Conservation (phyloP, 1,139 yeast species). For the Pichia sp. region DNA sequence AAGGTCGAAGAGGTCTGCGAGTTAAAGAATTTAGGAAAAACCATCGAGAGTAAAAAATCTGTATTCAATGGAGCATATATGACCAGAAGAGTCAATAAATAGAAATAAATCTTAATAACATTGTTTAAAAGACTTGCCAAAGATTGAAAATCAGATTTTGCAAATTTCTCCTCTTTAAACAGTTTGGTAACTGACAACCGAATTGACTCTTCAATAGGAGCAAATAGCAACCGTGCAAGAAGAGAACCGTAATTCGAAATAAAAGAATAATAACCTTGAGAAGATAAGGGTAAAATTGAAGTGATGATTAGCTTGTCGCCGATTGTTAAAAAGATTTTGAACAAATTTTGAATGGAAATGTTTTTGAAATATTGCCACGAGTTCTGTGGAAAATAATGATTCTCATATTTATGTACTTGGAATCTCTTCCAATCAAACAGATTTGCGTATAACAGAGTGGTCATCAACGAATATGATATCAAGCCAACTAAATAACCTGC, state of each 20-base stretch:
- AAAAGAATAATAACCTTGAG: slow-evolving; percentile 85
- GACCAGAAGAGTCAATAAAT: slow-evolving; percentile 41
- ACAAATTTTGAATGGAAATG: slow-evolving; percentile 70
- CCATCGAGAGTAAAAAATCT: slow-evolving; percentile 39
- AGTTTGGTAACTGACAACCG: slow-evolving; percentile 39
- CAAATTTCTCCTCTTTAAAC: too few species aligned
- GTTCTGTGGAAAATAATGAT: too few species aligned
- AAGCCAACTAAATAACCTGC: slow-evolving; percentile 74
- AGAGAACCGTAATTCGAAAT: slow-evolving; percentile 87
- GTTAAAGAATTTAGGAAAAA: slow-evolving; percentile 45
- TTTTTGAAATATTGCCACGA: slow-evolving; percentile 39
- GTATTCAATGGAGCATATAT: slow-evolving; percentile 56
- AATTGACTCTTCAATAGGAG: slow-evolving; percentile 85
- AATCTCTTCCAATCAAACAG: too few species aligned
- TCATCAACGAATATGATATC: slow-evolving; percentile 45
- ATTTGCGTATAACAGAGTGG: too few species aligned
- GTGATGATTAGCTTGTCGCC: slow-evolving; percentile 81
- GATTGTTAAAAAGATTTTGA: slow-evolving; percentile 82
- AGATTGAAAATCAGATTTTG: too few species aligned
- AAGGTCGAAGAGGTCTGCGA: slow-evolving; percentile 48
- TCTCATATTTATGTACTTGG: too few species aligned
- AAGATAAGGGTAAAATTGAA: slow-evolving; percentile 59
- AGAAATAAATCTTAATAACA: slow-evolving; percentile 42
- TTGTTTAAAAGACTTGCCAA: slow-evolving; percentile 14
- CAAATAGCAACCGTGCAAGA: slow-evolving; percentile 72